Evolutionary conservation across 2,329 filamentous ascomycete species (phyloP), one percentile per base, ranked within the genome.

Genomic region (Claviceps africana): DNA sequence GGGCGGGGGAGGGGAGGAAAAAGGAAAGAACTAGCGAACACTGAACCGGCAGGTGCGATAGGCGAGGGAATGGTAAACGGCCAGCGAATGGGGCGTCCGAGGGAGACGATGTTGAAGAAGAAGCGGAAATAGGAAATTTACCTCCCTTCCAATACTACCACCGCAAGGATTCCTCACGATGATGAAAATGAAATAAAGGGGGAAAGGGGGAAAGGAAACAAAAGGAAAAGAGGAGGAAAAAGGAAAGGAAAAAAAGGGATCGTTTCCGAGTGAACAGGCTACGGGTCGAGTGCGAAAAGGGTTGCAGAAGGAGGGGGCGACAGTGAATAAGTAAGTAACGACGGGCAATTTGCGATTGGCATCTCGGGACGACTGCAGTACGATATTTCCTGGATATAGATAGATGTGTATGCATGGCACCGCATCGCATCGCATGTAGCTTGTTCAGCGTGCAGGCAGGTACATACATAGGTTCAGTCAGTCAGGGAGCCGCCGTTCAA

Each of bases 81-180:
- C 45, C 11, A 48, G 30, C 21, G 30, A 48, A 51, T 22, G 35
- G 21, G n/a, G 39, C n/a, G n/a, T n/a, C n/a, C n/a, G n/a, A n/a
- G n/a, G n/a, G 31, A 40, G 40, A 25, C 10, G 21, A 33, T 21
- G 31, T 42, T 19, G 10, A 37, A 15, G 37, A 50, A n/a, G 13
- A 45, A 51, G 7, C 7, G 4, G 22, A 40, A 33, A 11, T 43
- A 43, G 31, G 11, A 37, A n/a, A n/a, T 19, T 21, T 47, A 19
- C 48, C 51, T 51, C 52, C 52, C 52, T 53, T 47, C 25, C 43
- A 50, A 51, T 51, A 48, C 44, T 42, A 46, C 39, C 44, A 13
- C 52, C 48, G 45, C 35, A 35, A 49, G 45, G 40, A 51, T 54
- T 51, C 49, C 52, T 48, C 48, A 21, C 19, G 44, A 47, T 11